phyloP scores from a whole-genome alignment of 805 yeast genomes.

The Saturnispora sanitii region DNA sequence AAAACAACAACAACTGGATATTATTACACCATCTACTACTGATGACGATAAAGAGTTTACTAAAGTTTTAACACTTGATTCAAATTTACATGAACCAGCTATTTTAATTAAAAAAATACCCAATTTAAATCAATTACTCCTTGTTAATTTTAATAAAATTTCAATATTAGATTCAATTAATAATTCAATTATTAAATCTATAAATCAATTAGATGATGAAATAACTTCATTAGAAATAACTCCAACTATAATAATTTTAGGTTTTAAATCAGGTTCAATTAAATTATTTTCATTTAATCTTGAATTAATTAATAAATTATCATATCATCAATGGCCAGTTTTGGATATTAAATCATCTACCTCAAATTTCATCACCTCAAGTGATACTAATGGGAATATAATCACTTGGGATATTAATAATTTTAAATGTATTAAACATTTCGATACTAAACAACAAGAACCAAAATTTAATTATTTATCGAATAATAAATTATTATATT shows the following conservation, averaged over 20 bases:
- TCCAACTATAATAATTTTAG: neutral
- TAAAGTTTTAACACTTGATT: conserved; percentile 3
- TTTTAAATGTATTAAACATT: neutral
- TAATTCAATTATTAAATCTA: neutral
- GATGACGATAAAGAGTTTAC: neutral
- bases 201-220: neutral
- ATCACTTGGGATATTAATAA: neutral
- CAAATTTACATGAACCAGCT: neutral
- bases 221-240: neutral
- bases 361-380: neutral
- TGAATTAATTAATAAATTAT: neutral
- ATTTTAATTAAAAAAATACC: no score
- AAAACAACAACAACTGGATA: no score
- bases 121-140: neutral
- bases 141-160: conserved; percentile 13
- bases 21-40: no score
- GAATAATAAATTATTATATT: neutral
- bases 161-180: neutral
- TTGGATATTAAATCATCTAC: neutral
- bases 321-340: neutral
- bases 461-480: no score
- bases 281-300: neutral
- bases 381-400: neutral
- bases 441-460: neutral
- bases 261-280: neutral